Conservation (phyloP, 768 basidiomycete genomes). For the Lactarius akahatsu region DNA sequence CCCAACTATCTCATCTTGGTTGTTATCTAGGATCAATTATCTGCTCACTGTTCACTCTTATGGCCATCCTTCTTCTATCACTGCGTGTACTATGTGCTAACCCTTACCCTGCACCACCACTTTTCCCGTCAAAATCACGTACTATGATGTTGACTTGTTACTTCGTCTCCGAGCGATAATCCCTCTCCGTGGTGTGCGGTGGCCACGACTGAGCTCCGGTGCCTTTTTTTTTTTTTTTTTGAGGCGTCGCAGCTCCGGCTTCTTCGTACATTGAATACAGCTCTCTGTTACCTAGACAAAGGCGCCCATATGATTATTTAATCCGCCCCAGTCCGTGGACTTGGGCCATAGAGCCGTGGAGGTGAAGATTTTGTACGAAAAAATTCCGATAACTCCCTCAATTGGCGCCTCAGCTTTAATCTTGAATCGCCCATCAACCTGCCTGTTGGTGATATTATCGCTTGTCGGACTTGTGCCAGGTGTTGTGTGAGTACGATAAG, state of each 20-base stretch:
- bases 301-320: not conserved
- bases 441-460: conserved; percentile 8
- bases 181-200: conserved; percentile 8
- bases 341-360: conserved; percentile 8
- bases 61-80: conserved; percentile 15
- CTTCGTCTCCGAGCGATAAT: conserved; percentile 10
- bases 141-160: not conserved
- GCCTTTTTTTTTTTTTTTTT: not conserved
- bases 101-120: not conserved
- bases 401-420: not conserved
- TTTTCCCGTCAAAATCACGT: conserved; percentile 12
- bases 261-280: not conserved
- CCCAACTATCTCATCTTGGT: conserved; percentile 14
- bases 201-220: conserved; percentile 7
- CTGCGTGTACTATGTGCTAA: conserved; percentile 8
- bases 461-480: conserved; percentile 8
- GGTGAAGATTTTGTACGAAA: conserved; percentile 17
- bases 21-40: conserved; percentile 9
- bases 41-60: conserved; percentile 12
- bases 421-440: conserved; percentile 10
- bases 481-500: not conserved
- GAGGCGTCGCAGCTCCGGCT: not conserved
- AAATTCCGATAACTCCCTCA: conserved; percentile 10
- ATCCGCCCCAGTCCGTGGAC: not conserved
- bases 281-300: not conserved